phyloP scores from a whole-genome alignment of 169 alveolate genomes.

The Eimeria tenella region DNA sequence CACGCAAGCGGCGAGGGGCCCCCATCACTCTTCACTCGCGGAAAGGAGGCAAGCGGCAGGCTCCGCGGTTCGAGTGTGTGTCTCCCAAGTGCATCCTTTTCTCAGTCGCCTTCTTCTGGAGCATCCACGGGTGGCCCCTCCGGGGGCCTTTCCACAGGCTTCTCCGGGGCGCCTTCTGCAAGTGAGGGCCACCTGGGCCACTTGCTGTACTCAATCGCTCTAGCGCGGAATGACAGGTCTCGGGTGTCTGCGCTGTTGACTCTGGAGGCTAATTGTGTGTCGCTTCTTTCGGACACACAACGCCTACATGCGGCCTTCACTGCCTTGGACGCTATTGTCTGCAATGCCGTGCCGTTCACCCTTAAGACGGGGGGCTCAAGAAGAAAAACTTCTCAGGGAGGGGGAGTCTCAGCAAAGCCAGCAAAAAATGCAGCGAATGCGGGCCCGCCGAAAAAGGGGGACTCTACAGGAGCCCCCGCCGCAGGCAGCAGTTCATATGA shows the following conservation, averaged over 20 bases:
- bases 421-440: neutral
- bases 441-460: neutral
- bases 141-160: neutral
- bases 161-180: neutral
- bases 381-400: neutral
- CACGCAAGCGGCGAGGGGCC: too few relatives aligned
- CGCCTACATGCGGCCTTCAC: constrained; percentile 61
- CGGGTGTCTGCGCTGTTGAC: constrained; percentile 52
- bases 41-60: too few relatives aligned
- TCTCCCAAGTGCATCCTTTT: too few relatives aligned
- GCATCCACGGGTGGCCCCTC: neutral
- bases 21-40: too few relatives aligned
- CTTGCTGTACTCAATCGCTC: neutral
- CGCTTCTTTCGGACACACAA: constrained; percentile 40
- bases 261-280: constrained; percentile 45
- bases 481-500: neutral
- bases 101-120: neutral
- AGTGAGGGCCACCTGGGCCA: constrained; percentile 19
- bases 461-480: neutral
- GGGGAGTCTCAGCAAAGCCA: neutral
- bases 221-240: constrained; percentile 33
- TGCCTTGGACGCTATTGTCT: constrained; percentile 49
- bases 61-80: too few relatives aligned
- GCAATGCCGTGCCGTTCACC: constrained; percentile 43
- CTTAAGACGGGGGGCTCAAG: neutral